Conservation (phyloP, 305 asterid genomes). For the Fraxinus greggii region DNA sequence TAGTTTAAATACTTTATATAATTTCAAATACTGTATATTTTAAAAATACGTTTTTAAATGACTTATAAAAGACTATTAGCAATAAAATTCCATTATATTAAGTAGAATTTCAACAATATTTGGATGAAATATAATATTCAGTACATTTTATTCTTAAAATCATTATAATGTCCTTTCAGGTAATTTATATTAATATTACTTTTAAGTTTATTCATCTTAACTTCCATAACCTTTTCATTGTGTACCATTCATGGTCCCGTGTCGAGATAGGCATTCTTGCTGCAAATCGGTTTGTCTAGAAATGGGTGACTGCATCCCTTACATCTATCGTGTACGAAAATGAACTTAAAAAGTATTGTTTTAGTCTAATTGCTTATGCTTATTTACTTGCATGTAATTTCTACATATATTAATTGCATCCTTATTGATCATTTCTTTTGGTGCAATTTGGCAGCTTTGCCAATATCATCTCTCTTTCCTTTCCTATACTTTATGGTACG, state of each 20-base stretch:
- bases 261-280: not conserved
- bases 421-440: constrained; percentile 27
- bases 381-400: not conserved
- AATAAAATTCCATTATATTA: not conserved
- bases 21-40: not conserved
- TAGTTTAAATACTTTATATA: not conserved
- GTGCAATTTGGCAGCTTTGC: constrained; percentile 57
- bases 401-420: constrained; percentile 11
- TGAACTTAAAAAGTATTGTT: not conserved
- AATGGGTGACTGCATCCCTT: not conserved
- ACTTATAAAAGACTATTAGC: not conserved
- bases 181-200: not conserved
- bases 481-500: constrained; percentile 61
- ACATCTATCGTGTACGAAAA: not conserved
- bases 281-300: not conserved
- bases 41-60: not conserved
- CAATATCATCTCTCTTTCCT: constrained; percentile 60
- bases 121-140: not conserved
- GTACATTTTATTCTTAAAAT: not conserved
- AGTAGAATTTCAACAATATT: not conserved
- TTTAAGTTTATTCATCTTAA: not conserved
- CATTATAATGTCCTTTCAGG: not conserved
- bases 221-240: not conserved
- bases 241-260: not conserved
- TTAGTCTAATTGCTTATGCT: not conserved